These are phyloP conservation scores for Tolypocladium cylindrosporum DNA, from an alignment of 2,329 filamentous ascomycete species.

Conservation along the genomic window DNA sequence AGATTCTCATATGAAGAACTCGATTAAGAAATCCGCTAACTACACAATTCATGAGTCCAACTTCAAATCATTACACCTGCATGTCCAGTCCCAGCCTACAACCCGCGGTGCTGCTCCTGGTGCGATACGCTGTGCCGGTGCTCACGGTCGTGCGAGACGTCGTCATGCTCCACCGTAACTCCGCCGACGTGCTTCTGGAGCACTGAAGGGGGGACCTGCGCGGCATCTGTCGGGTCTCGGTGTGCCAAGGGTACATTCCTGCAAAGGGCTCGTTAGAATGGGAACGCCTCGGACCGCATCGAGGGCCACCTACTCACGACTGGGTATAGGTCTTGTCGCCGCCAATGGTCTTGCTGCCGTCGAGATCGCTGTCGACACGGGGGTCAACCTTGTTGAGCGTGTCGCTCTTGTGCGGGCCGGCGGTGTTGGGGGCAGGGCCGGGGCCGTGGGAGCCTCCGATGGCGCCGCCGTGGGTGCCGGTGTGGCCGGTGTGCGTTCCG, in stretches of 20 bases:
- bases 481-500: neutral
- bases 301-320: slow-evolving; percentile 20
- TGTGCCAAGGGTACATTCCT: slow-evolving; percentile 2
- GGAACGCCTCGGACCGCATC: neutral
- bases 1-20: neutral
- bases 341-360: slow-evolving; percentile 43
- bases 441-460: neutral
- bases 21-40: neutral
- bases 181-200: slow-evolving; percentile 36
- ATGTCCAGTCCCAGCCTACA: slow-evolving; percentile 20
- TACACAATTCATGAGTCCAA: neutral
- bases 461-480: neutral
- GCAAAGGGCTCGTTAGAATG: neutral
- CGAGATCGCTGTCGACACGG: slow-evolving; percentile 44
- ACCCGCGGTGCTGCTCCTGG: slow-evolving; percentile 37
- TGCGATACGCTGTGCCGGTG: slow-evolving; percentile 36
- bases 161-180: slow-evolving; percentile 33
- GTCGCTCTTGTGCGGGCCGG: slow-evolving; percentile 38
- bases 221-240: slow-evolving; percentile 43
- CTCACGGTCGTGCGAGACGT: slow-evolving; percentile 30
- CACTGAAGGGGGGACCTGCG: slow-evolving; percentile 47
- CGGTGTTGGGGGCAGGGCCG: slow-evolving; percentile 23
- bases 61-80: slow-evolving; percentile 4
- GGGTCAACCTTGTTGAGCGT: slow-evolving; percentile 45
- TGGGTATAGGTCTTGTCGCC: slow-evolving; percentile 37